These are phyloP conservation scores for Leccinum huronense DNA, from an alignment of 1,284 basidiomycete species.

Conservation along the genomic window DNA sequence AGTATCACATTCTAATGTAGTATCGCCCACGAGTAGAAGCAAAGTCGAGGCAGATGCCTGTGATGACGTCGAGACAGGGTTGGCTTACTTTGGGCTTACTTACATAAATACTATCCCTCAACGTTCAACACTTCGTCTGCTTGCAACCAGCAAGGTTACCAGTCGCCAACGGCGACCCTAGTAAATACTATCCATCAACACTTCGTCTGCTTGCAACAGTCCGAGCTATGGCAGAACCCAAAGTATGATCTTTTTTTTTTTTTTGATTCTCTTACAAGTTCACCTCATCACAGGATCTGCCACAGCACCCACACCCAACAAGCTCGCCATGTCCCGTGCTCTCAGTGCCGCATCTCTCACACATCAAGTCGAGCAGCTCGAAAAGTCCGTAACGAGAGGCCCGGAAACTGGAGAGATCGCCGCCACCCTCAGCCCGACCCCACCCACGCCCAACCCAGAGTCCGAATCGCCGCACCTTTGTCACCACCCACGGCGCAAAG, in stretches of 20 bases:
- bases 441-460: conserved; percentile 20
- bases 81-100: not conserved
- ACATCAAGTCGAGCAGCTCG: conserved; percentile 80
- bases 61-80: conserved; percentile 27
- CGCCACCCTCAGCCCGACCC: conserved; percentile 30
- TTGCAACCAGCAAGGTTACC: too few relatives aligned
- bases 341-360: conserved; percentile 79
- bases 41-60: conserved; percentile 29
- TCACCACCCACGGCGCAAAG: conserved; percentile 33
- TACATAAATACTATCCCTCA: too few relatives aligned
- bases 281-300: conserved; percentile 12
- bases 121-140: too few relatives aligned
- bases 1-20: not conserved
- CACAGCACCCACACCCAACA: conserved; percentile 40
- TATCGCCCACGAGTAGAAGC: conserved; percentile 21
- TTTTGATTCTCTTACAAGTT: not conserved
- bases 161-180: too few relatives aligned
- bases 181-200: too few relatives aligned
- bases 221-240: conserved; percentile 18
- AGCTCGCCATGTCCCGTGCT: conserved; percentile 76
- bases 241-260: conserved; percentile 10
- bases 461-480: conserved; percentile 34
- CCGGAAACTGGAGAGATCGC: conserved; percentile 63
- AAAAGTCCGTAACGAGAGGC: conserved; percentile 64
- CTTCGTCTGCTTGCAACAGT: too few relatives aligned